phyloP scores from a whole-genome alignment of 306 rosid genomes.

The Myrica gale region DNA sequence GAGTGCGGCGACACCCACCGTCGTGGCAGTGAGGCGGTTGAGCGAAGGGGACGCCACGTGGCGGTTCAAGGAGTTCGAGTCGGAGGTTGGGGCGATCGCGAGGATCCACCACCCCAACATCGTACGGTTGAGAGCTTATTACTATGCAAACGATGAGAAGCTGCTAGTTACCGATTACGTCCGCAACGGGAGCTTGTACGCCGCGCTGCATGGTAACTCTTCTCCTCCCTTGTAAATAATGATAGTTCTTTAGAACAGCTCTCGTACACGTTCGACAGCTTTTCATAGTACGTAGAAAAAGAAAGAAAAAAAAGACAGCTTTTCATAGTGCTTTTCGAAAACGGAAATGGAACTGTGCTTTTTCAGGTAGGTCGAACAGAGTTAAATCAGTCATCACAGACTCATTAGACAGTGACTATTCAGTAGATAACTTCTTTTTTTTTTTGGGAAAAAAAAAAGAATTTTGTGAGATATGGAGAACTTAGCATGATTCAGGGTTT shows the following conservation, averaged over 20 bases:
- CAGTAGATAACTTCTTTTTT: too few species aligned
- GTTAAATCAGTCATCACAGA: neutral
- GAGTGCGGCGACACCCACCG: conserved; percentile 39
- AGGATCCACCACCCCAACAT: conserved; percentile 75
- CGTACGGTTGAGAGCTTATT: conserved; percentile 67
- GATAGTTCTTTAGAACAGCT: neutral
- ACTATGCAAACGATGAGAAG: conserved; percentile 73
- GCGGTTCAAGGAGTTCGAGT: conserved; percentile 69
- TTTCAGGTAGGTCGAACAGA: neutral
- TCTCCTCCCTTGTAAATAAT: neutral
- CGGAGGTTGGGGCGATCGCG: conserved; percentile 67
- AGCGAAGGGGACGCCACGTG: conserved; percentile 71
- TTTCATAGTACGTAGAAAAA: too few species aligned
- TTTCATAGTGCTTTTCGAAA: neutral
- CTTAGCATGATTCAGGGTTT: too few species aligned
- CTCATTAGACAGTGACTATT: too few species aligned
- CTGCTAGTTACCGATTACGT: conserved; percentile 65
- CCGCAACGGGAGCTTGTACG: conserved; percentile 70
- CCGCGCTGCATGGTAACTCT: conserved; percentile 59
- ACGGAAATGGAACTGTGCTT: neutral
- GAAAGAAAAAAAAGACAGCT: too few species aligned
- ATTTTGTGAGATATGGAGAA: too few species aligned
- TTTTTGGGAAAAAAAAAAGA: too few species aligned
- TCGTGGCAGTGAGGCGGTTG: conserved; percentile 69
- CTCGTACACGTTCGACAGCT: neutral